A percentile compares a stretch with the other conserved stretches of the same genome.
These are phyloP conservation scores for Panaeolus cyanescens DNA, from an alignment of 768 basidiomycete genomes.

Conservation along the genomic window DNA sequence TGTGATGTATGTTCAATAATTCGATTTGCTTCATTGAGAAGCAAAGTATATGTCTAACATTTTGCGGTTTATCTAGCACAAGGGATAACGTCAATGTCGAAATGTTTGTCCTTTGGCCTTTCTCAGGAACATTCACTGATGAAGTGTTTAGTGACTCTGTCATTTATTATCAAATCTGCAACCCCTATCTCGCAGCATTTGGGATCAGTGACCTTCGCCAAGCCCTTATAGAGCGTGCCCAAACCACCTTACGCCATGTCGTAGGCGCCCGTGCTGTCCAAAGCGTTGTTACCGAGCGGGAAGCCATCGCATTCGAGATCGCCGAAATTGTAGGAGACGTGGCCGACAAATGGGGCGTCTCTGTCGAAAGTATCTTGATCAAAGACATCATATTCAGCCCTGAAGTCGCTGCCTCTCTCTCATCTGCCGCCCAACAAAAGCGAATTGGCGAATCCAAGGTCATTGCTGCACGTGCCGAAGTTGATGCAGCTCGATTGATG, in stretches of 20 bases:
- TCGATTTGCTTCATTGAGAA: slow-evolving; percentile 1
- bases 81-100: slow-evolving; percentile 95
- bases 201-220: slow-evolving; percentile 88
- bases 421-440: slow-evolving; percentile 95
- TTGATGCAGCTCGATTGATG: slow-evolving; percentile 93
- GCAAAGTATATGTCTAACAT: slow-evolving; percentile 7
- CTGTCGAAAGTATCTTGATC: slow-evolving; percentile 93
- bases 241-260: slow-evolving; percentile 94
- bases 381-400: slow-evolving; percentile 91
- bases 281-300: slow-evolving; percentile 93
- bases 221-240: slow-evolving; percentile 80
- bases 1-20: slow-evolving; percentile 60
- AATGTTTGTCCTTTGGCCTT: slow-evolving; percentile 47
- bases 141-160: slow-evolving; percentile 71
- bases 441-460: slow-evolving; percentile 95
- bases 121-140: background rate
- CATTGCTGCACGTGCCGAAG: slow-evolving; percentile 93
- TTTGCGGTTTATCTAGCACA: slow-evolving; percentile 43
- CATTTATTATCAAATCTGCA: slow-evolving; percentile 87
- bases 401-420: slow-evolving; percentile 88
- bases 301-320: slow-evolving; percentile 94
- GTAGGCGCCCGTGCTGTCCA: slow-evolving; percentile 95
- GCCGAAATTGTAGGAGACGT: slow-evolving; percentile 92
- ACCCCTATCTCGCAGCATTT: slow-evolving; percentile 91
- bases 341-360: slow-evolving; percentile 94